Evolutionary conservation across 2,329 filamentous ascomycete genomes (phyloP).

Genomic region (Xylariaceae sp.): DNA sequence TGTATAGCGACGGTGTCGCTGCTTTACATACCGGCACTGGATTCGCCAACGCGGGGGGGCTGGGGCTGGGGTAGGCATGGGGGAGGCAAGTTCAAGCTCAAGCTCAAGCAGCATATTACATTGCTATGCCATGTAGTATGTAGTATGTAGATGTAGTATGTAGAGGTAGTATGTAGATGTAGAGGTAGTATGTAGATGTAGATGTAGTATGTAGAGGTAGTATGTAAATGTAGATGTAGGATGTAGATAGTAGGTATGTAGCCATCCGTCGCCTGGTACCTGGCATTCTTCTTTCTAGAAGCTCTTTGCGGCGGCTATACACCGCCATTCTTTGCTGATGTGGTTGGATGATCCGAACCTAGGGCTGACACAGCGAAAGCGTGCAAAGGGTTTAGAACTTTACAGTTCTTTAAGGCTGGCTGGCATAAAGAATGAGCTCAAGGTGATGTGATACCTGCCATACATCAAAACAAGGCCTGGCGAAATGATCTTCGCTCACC

Average conservation of each 20-base stretch:
- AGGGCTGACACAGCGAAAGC: slow-evolving; percentile 7
- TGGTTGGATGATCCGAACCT: background rate
- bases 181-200: no score
- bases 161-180: no score
- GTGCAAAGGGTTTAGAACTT: slow-evolving; percentile 3
- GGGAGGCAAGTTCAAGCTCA: no score
- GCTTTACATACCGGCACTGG: background rate
- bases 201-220: no score
- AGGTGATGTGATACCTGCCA: no score
- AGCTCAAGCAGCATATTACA: background rate
- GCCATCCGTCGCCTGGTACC: slow-evolving; percentile 4
- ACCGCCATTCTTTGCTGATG: slow-evolving; percentile 11
- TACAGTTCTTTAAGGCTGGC: background rate
- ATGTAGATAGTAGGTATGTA: background rate
- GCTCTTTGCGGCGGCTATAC: background rate
- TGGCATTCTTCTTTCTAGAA: slow-evolving; percentile 10
- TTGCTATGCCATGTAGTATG: no score
- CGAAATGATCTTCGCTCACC: no score
- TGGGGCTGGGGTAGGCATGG: background rate
- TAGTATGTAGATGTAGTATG: no score
- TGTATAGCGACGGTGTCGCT: slow-evolving; percentile 9
- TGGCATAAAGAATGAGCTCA: no score
- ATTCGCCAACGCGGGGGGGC: background rate
- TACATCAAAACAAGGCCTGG: no score
- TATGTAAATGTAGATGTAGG: no score